Evolutionary conservation across 2,329 filamentous ascomycete genomes (phyloP), one percentile per base, ranked within the genome.

Genomic region (Neoscytalidium dimidiatum): DNA sequence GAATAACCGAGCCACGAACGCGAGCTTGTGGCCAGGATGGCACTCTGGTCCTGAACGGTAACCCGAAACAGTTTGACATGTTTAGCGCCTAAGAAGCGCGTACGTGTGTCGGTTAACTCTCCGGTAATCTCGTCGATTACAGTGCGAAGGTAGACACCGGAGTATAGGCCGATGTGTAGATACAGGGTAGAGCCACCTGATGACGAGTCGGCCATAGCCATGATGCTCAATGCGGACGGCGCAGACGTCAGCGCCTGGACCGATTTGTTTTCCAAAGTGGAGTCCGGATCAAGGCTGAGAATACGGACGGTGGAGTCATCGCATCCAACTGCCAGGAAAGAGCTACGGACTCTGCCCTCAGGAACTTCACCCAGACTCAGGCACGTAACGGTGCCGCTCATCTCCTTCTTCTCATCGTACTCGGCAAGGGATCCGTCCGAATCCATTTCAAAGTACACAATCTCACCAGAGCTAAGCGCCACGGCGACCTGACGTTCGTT

Each of bases 391-490:
- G 94, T 97, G 51, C 93, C 94, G 62, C 91, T 93, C 91, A 99
- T 95, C 72, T 96, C 91, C 71, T 93, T 92, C 76, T 94, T 93
- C 73, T 98, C 94, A 69, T 98, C 80, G 69, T 97, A 97, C 79
- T 98, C 94, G 35, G 92, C 92, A 33, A 98, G 83, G 3, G 91
- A 91, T 31, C 94, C 94, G 77, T 98, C 94, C 0, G 88, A 86
- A 72, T 97, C 95, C 88, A 97, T 94, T 76, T 99, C 96, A 71
- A 99, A 99, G 75, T 98, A 99, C 46, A 97, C 92, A 68, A 99
- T 94, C 77, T 99, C 95, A 41, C 94, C 94, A 8, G 94, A 97
- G 74, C 94, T 98, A 28, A 99, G 83, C 0, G 95, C 95, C 57
- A 98, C 90, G 3, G 93, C 93, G 28, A 99, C 92, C 78, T 99